Percentiles rank a stretch among this genome's conserved stretches.
Conservation (phyloP, 2,329 filamentous ascomycete genomes). For the Capronia epimyces region DNA sequence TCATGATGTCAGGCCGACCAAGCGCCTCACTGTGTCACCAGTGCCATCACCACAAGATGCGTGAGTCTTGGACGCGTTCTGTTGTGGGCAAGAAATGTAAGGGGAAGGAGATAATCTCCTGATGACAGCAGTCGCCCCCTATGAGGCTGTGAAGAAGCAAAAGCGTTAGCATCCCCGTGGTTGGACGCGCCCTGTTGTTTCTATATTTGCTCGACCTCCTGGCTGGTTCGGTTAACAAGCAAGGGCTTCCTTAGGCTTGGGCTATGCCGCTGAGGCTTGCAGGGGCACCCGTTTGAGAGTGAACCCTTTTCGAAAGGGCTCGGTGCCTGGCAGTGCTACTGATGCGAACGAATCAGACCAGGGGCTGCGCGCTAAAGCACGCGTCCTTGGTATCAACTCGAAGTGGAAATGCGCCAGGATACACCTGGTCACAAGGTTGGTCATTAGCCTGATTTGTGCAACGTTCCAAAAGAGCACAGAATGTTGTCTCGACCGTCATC, state of each 20-base stretch:
- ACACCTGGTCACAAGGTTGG: background rate
- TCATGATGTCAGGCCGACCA: too few species aligned
- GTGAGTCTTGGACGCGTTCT: too few species aligned
- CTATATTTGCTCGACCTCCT: slow-evolving; percentile 17
- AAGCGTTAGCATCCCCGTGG: slow-evolving; percentile 6
- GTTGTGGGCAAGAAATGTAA: background rate
- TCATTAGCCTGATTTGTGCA: background rate
- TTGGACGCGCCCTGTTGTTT: slow-evolving; percentile 7
- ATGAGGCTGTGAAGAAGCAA: slow-evolving; percentile 16
- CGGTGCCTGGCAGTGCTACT: background rate
- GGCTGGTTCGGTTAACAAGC: slow-evolving; percentile 16
- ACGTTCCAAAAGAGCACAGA: background rate
- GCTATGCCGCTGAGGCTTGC: too few species aligned
- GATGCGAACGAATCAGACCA: slow-evolving; percentile 8
- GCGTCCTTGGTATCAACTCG: slow-evolving; percentile 1
- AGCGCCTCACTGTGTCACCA: too few species aligned
- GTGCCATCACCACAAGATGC: too few species aligned
- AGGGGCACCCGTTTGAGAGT: slow-evolving; percentile 5
- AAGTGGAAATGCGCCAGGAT: background rate
- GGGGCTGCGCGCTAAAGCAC: slow-evolving; percentile 2
- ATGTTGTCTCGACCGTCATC: background rate
- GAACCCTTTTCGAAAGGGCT: slow-evolving; percentile 1
- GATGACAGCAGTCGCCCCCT: background rate
- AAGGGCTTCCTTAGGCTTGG: too few species aligned
- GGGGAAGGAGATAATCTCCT: background rate